phyloP scores from a whole-genome alignment of 2,329 filamentous ascomycete genomes.

The Purpureocillium lavendulum region DNA sequence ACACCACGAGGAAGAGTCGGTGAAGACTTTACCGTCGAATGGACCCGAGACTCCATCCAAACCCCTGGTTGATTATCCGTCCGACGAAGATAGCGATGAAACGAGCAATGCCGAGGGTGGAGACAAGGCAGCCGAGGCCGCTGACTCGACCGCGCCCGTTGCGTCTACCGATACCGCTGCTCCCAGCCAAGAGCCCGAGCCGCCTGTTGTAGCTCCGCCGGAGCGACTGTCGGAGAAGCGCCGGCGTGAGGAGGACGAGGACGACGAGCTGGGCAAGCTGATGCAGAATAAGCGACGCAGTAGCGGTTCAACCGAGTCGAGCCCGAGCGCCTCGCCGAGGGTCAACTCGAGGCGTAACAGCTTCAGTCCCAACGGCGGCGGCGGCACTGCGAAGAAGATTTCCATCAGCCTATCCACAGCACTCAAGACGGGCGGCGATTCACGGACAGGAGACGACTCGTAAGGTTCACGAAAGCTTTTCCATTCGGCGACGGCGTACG shows the following conservation, averaged over 20 bases:
- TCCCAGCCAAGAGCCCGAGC: conserved; percentile 3
- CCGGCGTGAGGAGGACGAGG: conserved; percentile 78
- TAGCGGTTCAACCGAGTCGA: conserved; percentile 42
- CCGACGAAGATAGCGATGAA: conserved; percentile 68
- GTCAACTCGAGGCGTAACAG: conserved; percentile 26
- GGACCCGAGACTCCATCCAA: conserved; percentile 55
- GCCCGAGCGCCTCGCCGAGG: conserved; percentile 24
- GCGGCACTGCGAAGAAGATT: conserved; percentile 42
- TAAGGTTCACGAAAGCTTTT: conserved; percentile 9
- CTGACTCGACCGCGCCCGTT: conserved; percentile 22
- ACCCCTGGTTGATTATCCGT: conserved; percentile 83
- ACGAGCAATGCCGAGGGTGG: conserved; percentile 48
- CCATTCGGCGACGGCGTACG: conserved; percentile 11
- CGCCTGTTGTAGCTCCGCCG: conserved; percentile 37
- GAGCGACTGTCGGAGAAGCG: conserved; percentile 84
- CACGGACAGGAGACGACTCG: conserved; percentile 30
- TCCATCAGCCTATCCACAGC: conserved; percentile 47
- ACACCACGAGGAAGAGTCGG: conserved; percentile 15
- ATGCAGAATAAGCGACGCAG: conserved; percentile 56
- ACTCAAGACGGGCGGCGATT: conserved; percentile 29
- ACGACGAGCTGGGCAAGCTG: conserved; percentile 84
- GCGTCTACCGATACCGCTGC: conserved; percentile 21
- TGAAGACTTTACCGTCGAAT: conserved; percentile 39
- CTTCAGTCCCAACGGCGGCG: conserved; percentile 31
- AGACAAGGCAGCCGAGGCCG: conserved; percentile 18